Conservation (phyloP, 805 yeast species). For the Candida incommunis region DNA sequence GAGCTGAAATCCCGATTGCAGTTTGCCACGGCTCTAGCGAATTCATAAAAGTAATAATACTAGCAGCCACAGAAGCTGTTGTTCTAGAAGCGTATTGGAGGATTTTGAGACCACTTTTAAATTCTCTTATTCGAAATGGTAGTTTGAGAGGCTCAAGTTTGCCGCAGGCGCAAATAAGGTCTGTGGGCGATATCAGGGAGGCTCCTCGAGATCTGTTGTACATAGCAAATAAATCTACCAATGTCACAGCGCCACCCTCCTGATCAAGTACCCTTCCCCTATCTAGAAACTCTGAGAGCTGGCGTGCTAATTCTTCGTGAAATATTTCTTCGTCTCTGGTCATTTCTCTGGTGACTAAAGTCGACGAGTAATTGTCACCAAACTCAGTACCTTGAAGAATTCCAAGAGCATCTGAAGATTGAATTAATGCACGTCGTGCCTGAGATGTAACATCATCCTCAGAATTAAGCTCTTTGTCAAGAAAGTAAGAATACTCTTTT, state of each 20-base stretch:
- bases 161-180: slow-evolving; percentile 47
- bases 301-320: slow-evolving; percentile 54
- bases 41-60: slow-evolving; percentile 18
- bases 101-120: slow-evolving; percentile 26
- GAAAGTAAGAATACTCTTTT: slow-evolving; percentile 19
- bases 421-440: slow-evolving; percentile 23
- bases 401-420: slow-evolving; percentile 20
- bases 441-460: slow-evolving; percentile 20
- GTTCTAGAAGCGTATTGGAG: slow-evolving; percentile 26
- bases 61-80: slow-evolving; percentile 23
- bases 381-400: slow-evolving; percentile 4
- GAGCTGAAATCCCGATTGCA: slow-evolving; percentile 20
- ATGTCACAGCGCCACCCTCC: slow-evolving; percentile 44
- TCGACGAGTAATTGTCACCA: slow-evolving; percentile 10
- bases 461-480: slow-evolving; percentile 14
- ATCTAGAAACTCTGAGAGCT: slow-evolving; percentile 56
- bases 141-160: slow-evolving; percentile 42
- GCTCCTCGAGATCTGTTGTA: slow-evolving; percentile 54
- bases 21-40: slow-evolving; percentile 14
- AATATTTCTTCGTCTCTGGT: slow-evolving; percentile 22
- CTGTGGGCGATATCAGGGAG: slow-evolving; percentile 56
- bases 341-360: slow-evolving; percentile 22
- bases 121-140: slow-evolving; percentile 34
- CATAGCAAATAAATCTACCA: slow-evolving; percentile 47
- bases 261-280: slow-evolving; percentile 30